A percentile compares a stretch with the other conserved stretches of the same genome.
Evolutionary conservation across 2,329 filamentous ascomycete species (phyloP).

Genomic region (Colletotrichum paranaense): DNA sequence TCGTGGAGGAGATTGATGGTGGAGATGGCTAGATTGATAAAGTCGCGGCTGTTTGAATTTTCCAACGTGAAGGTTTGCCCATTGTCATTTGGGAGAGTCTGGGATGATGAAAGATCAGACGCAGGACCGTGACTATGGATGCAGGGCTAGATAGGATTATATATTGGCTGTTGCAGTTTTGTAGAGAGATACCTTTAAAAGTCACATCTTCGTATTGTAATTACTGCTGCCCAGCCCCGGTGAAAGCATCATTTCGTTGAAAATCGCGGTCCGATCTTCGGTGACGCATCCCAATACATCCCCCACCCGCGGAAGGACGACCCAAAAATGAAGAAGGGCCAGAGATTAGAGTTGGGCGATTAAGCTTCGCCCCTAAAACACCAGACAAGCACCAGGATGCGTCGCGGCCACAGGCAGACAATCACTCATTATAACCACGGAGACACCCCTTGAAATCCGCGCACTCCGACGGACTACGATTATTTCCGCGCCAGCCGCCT

Average conservation of each 20-base stretch:
- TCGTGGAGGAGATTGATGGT: constrained; percentile 30
- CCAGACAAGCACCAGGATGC: constrained; percentile 24
- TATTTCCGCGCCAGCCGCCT: constrained; percentile 16
- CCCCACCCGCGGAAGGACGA: not conserved
- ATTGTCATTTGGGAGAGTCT: not conserved
- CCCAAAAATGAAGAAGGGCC: not conserved
- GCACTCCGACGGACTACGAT: constrained; percentile 20
- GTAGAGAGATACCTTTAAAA: no score
- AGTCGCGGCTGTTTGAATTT: not conserved
- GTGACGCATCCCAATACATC: not conserved
- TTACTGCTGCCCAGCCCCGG: no score
- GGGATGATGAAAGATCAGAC: not conserved
- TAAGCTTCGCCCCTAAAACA: constrained; percentile 32
- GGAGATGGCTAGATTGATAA: constrained; percentile 1
- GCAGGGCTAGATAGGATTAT: not conserved
- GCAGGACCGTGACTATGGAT: not conserved
- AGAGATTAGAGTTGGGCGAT: constrained; percentile 20
- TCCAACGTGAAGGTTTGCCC: not conserved
- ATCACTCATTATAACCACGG: constrained; percentile 21
- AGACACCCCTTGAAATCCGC: not conserved
- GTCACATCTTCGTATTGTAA: no score
- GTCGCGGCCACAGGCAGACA: not conserved
- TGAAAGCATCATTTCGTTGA: not conserved
- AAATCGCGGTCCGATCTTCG: not conserved
- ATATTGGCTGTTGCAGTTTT: not conserved